Evolutionary conservation across 2,329 filamentous ascomycete species (phyloP), one percentile per base, ranked within the genome.

Genomic region (Colletotrichum sp.): DNA sequence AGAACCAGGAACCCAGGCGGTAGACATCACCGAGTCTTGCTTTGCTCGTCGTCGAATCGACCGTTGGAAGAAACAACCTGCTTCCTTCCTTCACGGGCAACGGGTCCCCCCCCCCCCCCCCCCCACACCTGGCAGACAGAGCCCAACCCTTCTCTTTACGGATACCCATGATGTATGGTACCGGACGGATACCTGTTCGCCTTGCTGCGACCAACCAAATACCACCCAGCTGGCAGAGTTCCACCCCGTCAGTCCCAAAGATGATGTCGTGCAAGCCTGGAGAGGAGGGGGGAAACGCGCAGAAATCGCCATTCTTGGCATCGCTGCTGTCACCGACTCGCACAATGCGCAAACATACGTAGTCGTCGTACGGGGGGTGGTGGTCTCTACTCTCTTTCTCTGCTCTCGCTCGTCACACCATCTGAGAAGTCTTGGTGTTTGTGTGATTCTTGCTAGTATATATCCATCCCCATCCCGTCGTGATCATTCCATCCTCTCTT

Each of bases 251-350:
- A 57, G 49, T 34, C 57, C 64, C 59, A 34, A 0, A 73, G 73
- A 76, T 76, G 73, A 76, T 73, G 73, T 76, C 70, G 73, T 76
- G 73, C 70, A 73, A 76, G 55, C 21, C n/a, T 52, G 44, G 44
- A 0, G 34, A 16, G 2, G 39, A 49, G 39, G 39, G 44, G 18
- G 44, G n/a, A 13, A 7, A 52, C n/a, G 24, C 21, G 55, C 55
- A 59, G 52, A 69, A 69, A 73, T 76, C 73, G 73, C 70, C 70
- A 73, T 76, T 64, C 73, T 76, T 76, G 73, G 73, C 73, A 65
- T 16, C 24, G 28, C 70, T 69, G 73, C 73, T 76, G 73, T 69
- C 70, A 76, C 70, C 73, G 73, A 73, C 70, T 76, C 73, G 34
- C 64, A 72, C 64, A 60, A 55, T 63, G 39, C 62, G 15, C 70